These are phyloP conservation scores for Maudiozyma saulgeensis DNA, from an alignment of 805 yeast species.

Conservation along the genomic window DNA sequence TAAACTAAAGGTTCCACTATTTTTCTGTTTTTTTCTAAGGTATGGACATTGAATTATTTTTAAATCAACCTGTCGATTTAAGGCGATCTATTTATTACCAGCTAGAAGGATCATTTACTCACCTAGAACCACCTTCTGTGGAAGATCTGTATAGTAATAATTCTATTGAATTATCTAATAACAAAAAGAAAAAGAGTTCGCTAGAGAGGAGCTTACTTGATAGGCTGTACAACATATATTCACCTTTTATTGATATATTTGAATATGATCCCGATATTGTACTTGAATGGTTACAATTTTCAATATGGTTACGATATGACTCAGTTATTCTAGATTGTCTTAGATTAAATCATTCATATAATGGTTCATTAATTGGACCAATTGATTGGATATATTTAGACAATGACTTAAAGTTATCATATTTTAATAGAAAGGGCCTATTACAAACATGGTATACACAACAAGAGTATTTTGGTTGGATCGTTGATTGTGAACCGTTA, in stretches of 20 bases:
- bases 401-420: slow-evolving; percentile 12
- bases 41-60: slow-evolving; percentile 10
- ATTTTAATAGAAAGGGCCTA: slow-evolving; percentile 16
- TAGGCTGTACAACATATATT: slow-evolving; percentile 9
- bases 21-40: not conserved
- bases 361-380: slow-evolving; percentile 14
- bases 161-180: not conserved
- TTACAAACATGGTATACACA: slow-evolving; percentile 23
- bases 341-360: slow-evolving; percentile 18
- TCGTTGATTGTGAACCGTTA: slow-evolving; percentile 7
- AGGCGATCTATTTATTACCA: slow-evolving; percentile 19
- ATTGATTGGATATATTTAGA: slow-evolving; percentile 20
- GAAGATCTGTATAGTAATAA: not conserved
- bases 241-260: slow-evolving; percentile 18
- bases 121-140: slow-evolving; percentile 1
- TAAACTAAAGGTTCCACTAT: not conserved
- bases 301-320: slow-evolving; percentile 24
- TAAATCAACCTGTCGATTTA: slow-evolving; percentile 19
- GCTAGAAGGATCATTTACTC: slow-evolving; percentile 13
- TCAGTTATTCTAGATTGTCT: slow-evolving; percentile 23
- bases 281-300: slow-evolving; percentile 18
- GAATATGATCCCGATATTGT: slow-evolving; percentile 18
- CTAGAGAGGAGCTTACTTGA: slow-evolving; percentile 3
- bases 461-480: slow-evolving; percentile 19
- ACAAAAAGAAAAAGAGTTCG: not conserved